Evolutionary conservation across 192 early-diverging fungal species (phyloP).

Genomic region (Thamnidium elegans): DNA sequence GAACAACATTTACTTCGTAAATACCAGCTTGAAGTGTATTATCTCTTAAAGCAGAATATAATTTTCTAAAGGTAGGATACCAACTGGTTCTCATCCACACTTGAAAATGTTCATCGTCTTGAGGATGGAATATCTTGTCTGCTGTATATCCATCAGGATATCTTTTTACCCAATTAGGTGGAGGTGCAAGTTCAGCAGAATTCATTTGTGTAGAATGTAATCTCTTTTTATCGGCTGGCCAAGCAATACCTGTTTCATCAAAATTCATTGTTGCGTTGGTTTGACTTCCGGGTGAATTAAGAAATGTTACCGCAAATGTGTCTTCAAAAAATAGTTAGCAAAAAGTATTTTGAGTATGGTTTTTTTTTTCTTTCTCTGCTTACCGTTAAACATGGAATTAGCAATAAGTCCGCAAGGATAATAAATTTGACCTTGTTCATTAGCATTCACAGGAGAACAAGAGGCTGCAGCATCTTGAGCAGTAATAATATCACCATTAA

Average conservation of each 20-base stretch:
- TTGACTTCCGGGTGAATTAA: constrained; percentile 41
- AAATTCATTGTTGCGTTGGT: constrained; percentile 54
- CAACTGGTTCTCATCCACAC: constrained; percentile 99
- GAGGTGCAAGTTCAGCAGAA: constrained; percentile 65
- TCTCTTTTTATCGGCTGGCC: constrained; percentile 77
- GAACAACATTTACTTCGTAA: constrained; percentile 71
- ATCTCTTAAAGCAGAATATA: constrained; percentile 77
- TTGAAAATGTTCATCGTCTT: constrained; percentile 78
- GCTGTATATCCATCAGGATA: constrained; percentile 58
- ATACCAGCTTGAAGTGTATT: constrained; percentile 59
- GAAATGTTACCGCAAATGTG: constrained; percentile 58
- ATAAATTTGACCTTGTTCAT: constrained; percentile 37
- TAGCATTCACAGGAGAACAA: constrained; percentile 59
- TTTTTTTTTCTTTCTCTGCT: constrained; percentile 3
- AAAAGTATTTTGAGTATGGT: background rate
- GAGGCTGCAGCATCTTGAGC: constrained; percentile 38
- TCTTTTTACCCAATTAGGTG: constrained; percentile 77
- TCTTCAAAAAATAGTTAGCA: constrained; percentile 39
- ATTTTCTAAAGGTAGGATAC: constrained; percentile 93
- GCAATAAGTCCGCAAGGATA: constrained; percentile 99
- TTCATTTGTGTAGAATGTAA: constrained; percentile 58
- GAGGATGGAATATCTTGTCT: constrained; percentile 58
- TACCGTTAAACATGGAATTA: constrained; percentile 96
- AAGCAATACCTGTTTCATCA: constrained; percentile 74
- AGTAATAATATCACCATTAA: constrained; percentile 60